Evolutionary conservation across 768 basidiomycete genomes (phyloP), one percentile per base, ranked within the genome.

Genomic region (Obba rivulosa): DNA sequence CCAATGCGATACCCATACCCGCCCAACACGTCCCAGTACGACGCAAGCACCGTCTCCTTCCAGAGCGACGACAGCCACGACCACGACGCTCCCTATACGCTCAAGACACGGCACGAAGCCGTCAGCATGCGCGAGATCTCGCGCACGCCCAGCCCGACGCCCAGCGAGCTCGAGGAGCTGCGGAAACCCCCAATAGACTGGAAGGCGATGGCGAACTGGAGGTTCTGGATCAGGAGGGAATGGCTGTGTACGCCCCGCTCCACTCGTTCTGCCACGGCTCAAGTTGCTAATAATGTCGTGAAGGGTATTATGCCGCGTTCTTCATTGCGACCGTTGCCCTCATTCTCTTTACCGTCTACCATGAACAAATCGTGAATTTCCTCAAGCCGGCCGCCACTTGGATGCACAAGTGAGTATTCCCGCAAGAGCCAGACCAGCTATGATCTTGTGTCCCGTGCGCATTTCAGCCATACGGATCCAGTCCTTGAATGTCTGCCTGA

Each of bases 381-480:
- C 70, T 92, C 41, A 79, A 72, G 22, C 87, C 87, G 0, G 72
- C 74, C 4, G 83, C 87, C 0, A 69, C 74, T 24, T 80, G 78
- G 79, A 67, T 91, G 57, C 77, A 84, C 56, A 63, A 64, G 82
- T 85, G 58, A 60, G 79, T 70, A 9, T 47, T 35, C 13, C 17
- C 41, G n/a, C n/a, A n/a, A n/a, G n/a, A n/a, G n/a, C n/a, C n/a
- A 39, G 14, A 8, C 11, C 28, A 35, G 8, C 17, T 22, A 21
- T 35, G 22, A 3, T 34, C 3, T 24, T n/a, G n/a, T 39, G 38
- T 39, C 38, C 38, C 21, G 38, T 39, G n/a, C n/a, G n/a, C 38
- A 39, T 39, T 8, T 39, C 38, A 16, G n/a, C 8, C 21, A 20
- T 8, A n/a, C n/a, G 38, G 37, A n/a, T 20, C 13, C n/a, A n/a